Evolutionary conservation across 768 basidiomycete species (phyloP), one percentile per base, ranked within the genome.

Genomic region (Hericium rajendrae): DNA sequence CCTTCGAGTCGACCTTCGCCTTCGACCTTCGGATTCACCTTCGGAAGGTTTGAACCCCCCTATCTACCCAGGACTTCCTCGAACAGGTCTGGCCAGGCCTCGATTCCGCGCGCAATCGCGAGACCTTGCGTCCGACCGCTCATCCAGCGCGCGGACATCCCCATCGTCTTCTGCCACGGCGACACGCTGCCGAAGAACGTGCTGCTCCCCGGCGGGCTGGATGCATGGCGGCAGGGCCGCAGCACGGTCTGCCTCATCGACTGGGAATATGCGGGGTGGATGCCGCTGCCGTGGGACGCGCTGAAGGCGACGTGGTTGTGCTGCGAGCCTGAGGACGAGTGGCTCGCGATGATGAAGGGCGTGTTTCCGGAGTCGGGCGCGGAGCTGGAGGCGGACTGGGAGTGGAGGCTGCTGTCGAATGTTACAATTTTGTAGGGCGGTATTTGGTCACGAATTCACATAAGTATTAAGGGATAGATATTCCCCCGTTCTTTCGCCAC

Each of bases 111-210:
- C 41, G 41, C 15, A 50, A 56, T 10, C 20, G 43, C 22, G 38
- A 57, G 16, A 60, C 55, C 12, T 20, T 62, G 13, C 20, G 28
- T 4, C 56, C 59, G 32, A 15, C 59, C 62, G 2, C 26, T 60
- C 53, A 55, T 63, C 38, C 53, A 58, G 6, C 59, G 57, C 40
- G 26, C 52, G 15, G 55, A 57, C 40, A 13, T 59, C 12, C 61
- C 61, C n/a, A 51, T 60, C 48, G 62, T 63, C 15, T 63, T 63
- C 48, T 57, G 62, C 26, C 57, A 63, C 28, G 59, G 62, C 20
- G 62, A 63, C 46, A 12, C 60, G 6, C 24, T 54, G 32, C 54
- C 43, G 39, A 51, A 55, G 54, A 63, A 63, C 51, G 8, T 63
- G 6, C 48, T 62, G 2, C 26, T 62, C 10, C 61, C 61, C 11